Base-by-base conservation (phyloP, 148 eudicot genomes). In the Persicaria tinctoria region DNA sequence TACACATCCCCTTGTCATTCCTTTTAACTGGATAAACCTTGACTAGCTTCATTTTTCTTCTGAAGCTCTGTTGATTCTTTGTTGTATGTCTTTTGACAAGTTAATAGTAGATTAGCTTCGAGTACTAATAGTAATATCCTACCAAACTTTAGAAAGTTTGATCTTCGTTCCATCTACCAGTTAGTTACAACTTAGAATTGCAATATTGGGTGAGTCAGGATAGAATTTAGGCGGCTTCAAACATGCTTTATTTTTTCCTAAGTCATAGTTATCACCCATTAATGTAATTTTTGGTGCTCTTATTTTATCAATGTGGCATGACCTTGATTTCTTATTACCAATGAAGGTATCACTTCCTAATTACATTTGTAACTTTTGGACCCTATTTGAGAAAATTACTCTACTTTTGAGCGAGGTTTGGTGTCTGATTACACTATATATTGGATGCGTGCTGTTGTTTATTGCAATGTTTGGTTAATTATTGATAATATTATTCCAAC, bases 151-250 rank as follows among this genome's bases (percentile, higher is more conserved):
- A 16, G 38, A 64, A 64, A 64, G 46, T 38, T 3, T 17, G 47
- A 64, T 64, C 46, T 9, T 64, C 5, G 3, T 41, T 41, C 70
- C 70, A 64, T 64, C 70, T 64, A 46, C 12, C 70, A 64, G 70
- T 64, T 64, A 64, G 70, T 64, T 64, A 64, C n/a, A 46, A 41
- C 70, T 64, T 32, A 20, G 46, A 41, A 41, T 27, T 64, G 70
- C 70, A 64, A 38, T 64, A 64, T 64, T 64, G 70, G 46, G 46
- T 0, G 70, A 64, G 70, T 64, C 7, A 41, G 46, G 70, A 64
- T 64, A 12, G 41, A 63, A 38, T 11, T 64, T 12, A 13, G 46
- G 46, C 8, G 38, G 46, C 70, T 64, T 64, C 38, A 64, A 64
- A 64, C 47, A 64, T 64, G 70, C 47, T 64, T 64, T 57, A 27